Conservation (phyloP, 352 stramenopile species). For the Globisporangium orthogonon region DNA sequence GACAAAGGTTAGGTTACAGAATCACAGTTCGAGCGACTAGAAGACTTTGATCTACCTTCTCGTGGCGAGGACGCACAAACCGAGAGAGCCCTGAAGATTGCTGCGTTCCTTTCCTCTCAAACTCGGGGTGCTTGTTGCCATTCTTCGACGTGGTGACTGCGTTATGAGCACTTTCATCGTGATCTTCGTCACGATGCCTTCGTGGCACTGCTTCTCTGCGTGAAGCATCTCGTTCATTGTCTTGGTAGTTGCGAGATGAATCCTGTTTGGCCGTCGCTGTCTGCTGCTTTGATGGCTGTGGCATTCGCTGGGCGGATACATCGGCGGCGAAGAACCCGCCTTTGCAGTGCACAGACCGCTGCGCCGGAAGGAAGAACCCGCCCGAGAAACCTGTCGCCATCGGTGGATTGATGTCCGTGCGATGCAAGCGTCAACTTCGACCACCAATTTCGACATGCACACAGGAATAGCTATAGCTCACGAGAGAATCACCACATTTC, state of each 20-base stretch:
- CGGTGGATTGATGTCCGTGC: too few species aligned
- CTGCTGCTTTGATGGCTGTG: neutral
- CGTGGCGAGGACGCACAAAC: slow-evolving; percentile 12
- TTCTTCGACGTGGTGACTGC: neutral
- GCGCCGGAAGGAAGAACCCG: slow-evolving; percentile 50
- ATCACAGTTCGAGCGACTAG: neutral
- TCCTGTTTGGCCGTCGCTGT: neutral
- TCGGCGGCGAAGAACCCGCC: slow-evolving; percentile 45
- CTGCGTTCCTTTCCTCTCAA: neutral
- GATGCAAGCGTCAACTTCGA: too few species aligned
- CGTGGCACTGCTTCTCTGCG: too few species aligned
- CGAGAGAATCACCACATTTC: too few species aligned
- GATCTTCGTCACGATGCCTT: neutral
- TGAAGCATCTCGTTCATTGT: neutral
- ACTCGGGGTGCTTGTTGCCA: neutral
- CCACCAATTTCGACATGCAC: too few species aligned
- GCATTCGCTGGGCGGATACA: neutral
- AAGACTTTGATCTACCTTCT: slow-evolving; percentile 8
- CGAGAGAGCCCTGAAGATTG: neutral
- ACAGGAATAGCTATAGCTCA: too few species aligned
- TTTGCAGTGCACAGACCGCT: slow-evolving; percentile 46
- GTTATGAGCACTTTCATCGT: neutral
- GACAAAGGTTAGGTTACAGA: too few species aligned
- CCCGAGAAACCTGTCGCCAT: slow-evolving; percentile 30
- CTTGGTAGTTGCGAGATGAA: neutral